Base-by-base conservation (phyloP, 1,139 yeast species). In the Saccharomyces pastorianus region DNA sequence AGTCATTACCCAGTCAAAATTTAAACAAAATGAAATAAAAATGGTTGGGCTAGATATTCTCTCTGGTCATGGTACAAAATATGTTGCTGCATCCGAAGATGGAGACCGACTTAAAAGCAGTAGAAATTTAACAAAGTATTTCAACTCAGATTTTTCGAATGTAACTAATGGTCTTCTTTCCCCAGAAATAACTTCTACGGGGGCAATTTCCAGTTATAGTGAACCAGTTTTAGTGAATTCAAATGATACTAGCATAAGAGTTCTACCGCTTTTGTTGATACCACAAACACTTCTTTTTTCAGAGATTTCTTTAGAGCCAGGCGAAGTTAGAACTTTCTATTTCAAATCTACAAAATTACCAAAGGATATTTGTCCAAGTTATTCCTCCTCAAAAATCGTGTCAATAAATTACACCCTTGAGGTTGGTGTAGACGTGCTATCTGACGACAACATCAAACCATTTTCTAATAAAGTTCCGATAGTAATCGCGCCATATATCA, bases 231-330 rank as follows among this genome's bases (percentile, higher is more conserved):
- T 38, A 17, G 44, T 8, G 2, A 34, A 25, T 17, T n/a, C 49
- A n/a, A 34, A n/a, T 3, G 25, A 29, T 14, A 29, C 50, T 28
- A 31, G 34, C 46, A 47, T 50, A 46, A 31, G 26, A 47, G 26
- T 9, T 17, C 70, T 85, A 5, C 96, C 96, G 0, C 78, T 89
- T 50, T 85, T 85, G 61, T 74, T 91, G 2, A 85, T 96, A 0
- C 83, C 88, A 0, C 96, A 89, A 63, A 77, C 85, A 1, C 75
- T 91, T 42, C 64, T 91, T 48, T 91, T 90, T 67, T 79, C 93
- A 20, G 88, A 88, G 57, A 62, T 88, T 11, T 70, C 71, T 1
- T 71, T 89, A 42, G 72, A 73, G 13, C 80, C 85, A 5, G 76
- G 78, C 0, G 76, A 76, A 14, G 63, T 77, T 0, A 77, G 77